Conservation (phyloP, 1,284 basidiomycete species). For the Pseudomicrostroma phylloplanum region DNA sequence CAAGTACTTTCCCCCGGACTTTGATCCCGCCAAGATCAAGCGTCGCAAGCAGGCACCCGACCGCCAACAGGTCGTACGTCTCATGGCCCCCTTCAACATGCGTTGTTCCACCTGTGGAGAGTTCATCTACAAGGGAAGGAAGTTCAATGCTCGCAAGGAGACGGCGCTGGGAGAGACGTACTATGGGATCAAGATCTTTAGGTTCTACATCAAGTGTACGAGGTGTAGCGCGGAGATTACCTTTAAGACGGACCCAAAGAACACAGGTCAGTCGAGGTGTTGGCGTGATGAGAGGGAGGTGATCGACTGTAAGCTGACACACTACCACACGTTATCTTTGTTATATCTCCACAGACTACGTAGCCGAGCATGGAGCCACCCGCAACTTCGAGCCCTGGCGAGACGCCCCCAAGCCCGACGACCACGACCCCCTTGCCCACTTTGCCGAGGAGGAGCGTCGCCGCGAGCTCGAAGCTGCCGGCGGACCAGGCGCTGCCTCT, state of each 20-base stretch:
- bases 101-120: conserved; percentile 76
- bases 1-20: conserved; percentile 63
- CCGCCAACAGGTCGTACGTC: conserved; percentile 87
- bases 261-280: conserved; percentile 13
- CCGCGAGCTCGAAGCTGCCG: conserved; percentile 21
- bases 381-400: conserved; percentile 48
- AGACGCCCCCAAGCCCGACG: conserved; percentile 17
- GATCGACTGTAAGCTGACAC: neutral
- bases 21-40: conserved; percentile 93
- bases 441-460: conserved; percentile 21
- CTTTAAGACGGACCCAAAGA: conserved; percentile 99
- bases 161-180: conserved; percentile 95
- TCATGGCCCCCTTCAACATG: conserved; percentile 99
- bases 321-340: neutral
- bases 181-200: conserved; percentile 87
- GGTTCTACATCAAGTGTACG: conserved; percentile 50
- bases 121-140: conserved; percentile 90
- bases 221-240: conserved; percentile 83
- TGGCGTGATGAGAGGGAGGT: neutral
- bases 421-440: conserved; percentile 21
- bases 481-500: neutral
- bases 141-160: conserved; percentile 98
- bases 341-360: conserved; percentile 26
- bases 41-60: conserved; percentile 81
- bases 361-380: conserved; percentile 43